phyloP scores from a whole-genome alignment of 1,284 basidiomycete species.

The Ceratobasidium sp. region DNA sequence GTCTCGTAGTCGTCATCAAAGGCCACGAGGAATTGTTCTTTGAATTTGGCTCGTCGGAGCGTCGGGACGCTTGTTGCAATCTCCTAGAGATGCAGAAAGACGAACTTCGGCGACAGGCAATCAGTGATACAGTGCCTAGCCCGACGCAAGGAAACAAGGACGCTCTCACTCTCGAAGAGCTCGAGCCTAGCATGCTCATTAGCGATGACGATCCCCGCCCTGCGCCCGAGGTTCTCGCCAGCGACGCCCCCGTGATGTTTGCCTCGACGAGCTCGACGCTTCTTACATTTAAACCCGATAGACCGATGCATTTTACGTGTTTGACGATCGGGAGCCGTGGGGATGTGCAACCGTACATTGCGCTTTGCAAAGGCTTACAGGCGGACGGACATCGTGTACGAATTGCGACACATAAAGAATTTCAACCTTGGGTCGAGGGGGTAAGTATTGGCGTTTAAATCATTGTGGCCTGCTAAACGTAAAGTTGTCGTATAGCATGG shows the following conservation, averaged over 20 bases:
- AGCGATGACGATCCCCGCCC: conserved; percentile 54
- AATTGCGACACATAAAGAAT: conserved; percentile 94
- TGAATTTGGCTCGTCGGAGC: conserved; percentile 82
- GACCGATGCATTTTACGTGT: conserved; percentile 85
- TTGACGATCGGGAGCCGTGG: conserved; percentile 94
- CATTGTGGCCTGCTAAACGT: background rate
- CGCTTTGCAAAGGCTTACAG: conserved; percentile 89
- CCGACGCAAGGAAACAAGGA: conserved; percentile 64
- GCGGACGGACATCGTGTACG: conserved; percentile 84
- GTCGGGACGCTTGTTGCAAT: conserved; percentile 75
- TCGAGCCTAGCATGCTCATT: conserved; percentile 60
- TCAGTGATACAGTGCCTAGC: conserved; percentile 54
- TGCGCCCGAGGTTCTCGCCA: conserved; percentile 64
- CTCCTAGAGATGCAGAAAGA: conserved; percentile 84
- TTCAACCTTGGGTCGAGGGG: conserved; percentile 92
- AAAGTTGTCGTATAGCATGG: conserved; percentile 66
- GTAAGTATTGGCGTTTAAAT: conserved; percentile 58
- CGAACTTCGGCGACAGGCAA: conserved; percentile 62
- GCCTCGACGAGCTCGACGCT: conserved; percentile 91
- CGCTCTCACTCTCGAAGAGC: conserved; percentile 75
- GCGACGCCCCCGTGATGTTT: conserved; percentile 85
- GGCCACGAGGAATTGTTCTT: conserved; percentile 98
- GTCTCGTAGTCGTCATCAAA: conserved; percentile 87
- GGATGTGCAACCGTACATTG: conserved; percentile 94
- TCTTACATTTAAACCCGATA: conserved; percentile 89